These are phyloP conservation scores for Phytophthora europaea DNA, from an alignment of 352 stramenopile genomes.

Conservation along the genomic window DNA sequence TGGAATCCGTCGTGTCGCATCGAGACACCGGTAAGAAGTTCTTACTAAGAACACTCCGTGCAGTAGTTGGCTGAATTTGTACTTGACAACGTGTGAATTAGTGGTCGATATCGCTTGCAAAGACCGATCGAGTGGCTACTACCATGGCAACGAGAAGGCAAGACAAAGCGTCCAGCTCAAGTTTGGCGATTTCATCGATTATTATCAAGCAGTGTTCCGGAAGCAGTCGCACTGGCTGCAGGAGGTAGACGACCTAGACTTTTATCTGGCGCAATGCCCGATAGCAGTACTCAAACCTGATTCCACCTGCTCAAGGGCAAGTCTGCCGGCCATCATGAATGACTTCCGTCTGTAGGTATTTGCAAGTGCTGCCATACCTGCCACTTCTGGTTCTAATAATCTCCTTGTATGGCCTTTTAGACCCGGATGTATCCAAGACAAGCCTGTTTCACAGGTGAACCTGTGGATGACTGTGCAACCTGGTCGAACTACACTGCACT, in stretches of 20 bases:
- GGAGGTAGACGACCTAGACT: constrained; percentile 75
- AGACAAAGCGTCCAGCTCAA: constrained; percentile 82
- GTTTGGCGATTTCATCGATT: constrained; percentile 86
- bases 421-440: constrained; percentile 44
- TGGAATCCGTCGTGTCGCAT: constrained; percentile 43
- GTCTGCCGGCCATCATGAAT: constrained; percentile 66
- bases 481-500: constrained; percentile 78
- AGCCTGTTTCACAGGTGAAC: constrained; percentile 83
- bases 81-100: constrained; percentile 17
- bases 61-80: background rate
- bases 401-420: constrained; percentile 37
- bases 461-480: constrained; percentile 79
- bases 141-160: constrained; percentile 64
- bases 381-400: constrained; percentile 3
- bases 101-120: constrained; percentile 88
- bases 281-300: constrained; percentile 69
- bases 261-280: constrained; percentile 87
- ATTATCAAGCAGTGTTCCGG: constrained; percentile 60
- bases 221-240: constrained; percentile 73
- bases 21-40: constrained; percentile 42
- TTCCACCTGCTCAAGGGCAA: constrained; percentile 47
- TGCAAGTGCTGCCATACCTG: background rate
- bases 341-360: constrained; percentile 65
- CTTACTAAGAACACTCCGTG: background rate
- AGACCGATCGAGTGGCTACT: constrained; percentile 48